Base-by-base conservation (phyloP, 805 yeast genomes). In the Metschnikowia koreensis region DNA sequence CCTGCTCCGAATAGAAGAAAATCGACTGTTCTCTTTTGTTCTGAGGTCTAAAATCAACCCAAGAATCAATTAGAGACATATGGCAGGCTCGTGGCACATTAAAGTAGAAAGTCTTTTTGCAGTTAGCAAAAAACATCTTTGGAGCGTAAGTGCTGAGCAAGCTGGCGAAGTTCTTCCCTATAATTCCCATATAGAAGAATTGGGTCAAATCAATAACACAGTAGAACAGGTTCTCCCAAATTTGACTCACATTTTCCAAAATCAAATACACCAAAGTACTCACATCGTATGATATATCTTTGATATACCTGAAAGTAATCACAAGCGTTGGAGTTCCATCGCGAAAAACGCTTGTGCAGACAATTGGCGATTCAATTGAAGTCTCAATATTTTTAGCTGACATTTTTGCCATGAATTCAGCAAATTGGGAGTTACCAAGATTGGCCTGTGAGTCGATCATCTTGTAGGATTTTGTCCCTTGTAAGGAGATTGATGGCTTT, bases 321-420 rank as follows among this genome's bases (percentile, higher is more conserved):
- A 86, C 82, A 28, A 87, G 70, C 17, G 84, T 76, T 0, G 94
- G 96, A 0, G 81, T 68, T 12, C 96, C 96, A 62, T 88, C 96
- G 38, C 79, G 74, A 37, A 86, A 81, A 13, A 86, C 81, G 1
- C 87, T 81, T 55, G 82, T 89, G 47, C 80, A 82, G 10, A 87
- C 75, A 37, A 84, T 70, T 0, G 76, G 71, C 12, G 68, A 59
- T 13, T 80, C 81, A 22, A 71, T 61, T 6, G 75, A 64, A n/a
- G 64, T 55, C 5, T 78, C 80, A 10, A 77, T 67, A 53, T 84
- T 83, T 53, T 79, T 77, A 43, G 80, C 70, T 0, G 89, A 74
- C 67, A 83, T 79, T 50, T 82, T 83, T 27, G 82, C 79, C 89
- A 90, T 84, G 57, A 87, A 87, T 51, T 89, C 96, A 59, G 81